phyloP scores from a whole-genome alignment of 1,139 yeast species.

The Lodderomyces oxycetoniae region DNA sequence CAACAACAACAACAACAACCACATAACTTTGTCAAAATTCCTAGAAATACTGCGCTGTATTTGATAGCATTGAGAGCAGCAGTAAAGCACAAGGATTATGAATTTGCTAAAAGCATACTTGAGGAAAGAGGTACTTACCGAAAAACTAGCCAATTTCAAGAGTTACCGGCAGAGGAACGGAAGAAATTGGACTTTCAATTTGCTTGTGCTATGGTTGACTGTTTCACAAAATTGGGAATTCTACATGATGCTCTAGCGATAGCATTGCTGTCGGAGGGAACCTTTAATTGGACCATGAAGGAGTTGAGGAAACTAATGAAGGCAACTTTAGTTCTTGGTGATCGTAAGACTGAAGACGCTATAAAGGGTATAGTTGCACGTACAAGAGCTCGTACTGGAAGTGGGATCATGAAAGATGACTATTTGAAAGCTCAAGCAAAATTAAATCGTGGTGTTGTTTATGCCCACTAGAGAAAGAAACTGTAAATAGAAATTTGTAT shows the following conservation, averaged over 20 bases:
- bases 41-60: constrained; percentile 53
- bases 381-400: no score
- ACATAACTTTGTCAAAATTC: constrained; percentile 19
- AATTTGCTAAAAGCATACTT: constrained; percentile 67
- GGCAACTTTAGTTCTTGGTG: constrained; percentile 50
- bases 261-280: constrained; percentile 59
- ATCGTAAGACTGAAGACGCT: constrained; percentile 24
- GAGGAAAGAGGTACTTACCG: constrained; percentile 71
- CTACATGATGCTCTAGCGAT: constrained; percentile 69
- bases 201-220: constrained; percentile 59
- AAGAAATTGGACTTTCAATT: constrained; percentile 58
- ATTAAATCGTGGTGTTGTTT: no score
- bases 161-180: constrained; percentile 33
- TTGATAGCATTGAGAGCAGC: constrained; percentile 66
- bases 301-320: constrained; percentile 46
- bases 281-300: constrained; percentile 68
- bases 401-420: no score
- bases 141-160: constrained; percentile 45
- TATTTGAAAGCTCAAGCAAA: no score
- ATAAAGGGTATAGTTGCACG: no score
- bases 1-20: no score
- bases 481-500: no score
- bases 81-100: constrained; percentile 45
- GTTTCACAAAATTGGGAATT: constrained; percentile 48
- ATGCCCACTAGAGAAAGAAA: no score